Evolutionary conservation across 139 green algal genomes (phyloP).

Genomic region (Coelastrella sp.): DNA sequence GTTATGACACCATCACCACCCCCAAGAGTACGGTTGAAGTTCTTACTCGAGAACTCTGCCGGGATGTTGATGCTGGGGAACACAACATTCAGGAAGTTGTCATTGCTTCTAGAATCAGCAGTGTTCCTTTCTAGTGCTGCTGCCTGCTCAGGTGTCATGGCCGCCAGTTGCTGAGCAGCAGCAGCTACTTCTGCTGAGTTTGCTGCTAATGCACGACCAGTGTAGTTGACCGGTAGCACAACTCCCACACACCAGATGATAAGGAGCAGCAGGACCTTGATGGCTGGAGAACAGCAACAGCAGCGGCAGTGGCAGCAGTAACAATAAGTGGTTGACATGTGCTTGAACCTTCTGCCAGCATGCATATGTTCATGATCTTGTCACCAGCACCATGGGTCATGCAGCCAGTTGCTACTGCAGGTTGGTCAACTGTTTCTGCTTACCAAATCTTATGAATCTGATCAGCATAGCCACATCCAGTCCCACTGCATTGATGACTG

Average conservation of each 20-base stretch:
- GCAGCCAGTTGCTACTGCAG: not conserved
- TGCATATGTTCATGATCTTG: not conserved
- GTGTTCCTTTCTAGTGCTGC: not conserved
- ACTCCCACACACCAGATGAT: constrained; percentile 58
- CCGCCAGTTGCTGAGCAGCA: not conserved
- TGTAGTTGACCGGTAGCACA: constrained; percentile 66
- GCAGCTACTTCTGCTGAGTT: not conserved
- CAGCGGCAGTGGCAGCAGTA: not conserved
- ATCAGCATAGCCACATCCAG: constrained; percentile 48
- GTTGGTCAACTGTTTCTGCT: not conserved
- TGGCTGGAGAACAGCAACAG: constrained; percentile 2
- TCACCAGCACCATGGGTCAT: too few relatives aligned
- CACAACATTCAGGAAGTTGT: not conserved
- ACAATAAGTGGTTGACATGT: not conserved
- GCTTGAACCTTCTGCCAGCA: too few relatives aligned
- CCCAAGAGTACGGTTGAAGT: too few relatives aligned
- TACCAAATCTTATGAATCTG: constrained; percentile 40
- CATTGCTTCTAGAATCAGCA: too few relatives aligned
- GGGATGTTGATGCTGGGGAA: constrained; percentile 1
- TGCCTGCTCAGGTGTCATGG: not conserved
- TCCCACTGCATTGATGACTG: constrained; percentile 7
- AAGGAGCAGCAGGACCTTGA: not conserved
- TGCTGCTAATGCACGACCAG: constrained; percentile 34
- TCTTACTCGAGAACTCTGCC: too few relatives aligned
- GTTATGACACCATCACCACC: too few relatives aligned